A percentile compares a stretch with the other conserved stretches of the same genome.
Conservation (phyloP, 495 filamentous ascomycete species). For the Aspergillus saccharolyticus region DNA sequence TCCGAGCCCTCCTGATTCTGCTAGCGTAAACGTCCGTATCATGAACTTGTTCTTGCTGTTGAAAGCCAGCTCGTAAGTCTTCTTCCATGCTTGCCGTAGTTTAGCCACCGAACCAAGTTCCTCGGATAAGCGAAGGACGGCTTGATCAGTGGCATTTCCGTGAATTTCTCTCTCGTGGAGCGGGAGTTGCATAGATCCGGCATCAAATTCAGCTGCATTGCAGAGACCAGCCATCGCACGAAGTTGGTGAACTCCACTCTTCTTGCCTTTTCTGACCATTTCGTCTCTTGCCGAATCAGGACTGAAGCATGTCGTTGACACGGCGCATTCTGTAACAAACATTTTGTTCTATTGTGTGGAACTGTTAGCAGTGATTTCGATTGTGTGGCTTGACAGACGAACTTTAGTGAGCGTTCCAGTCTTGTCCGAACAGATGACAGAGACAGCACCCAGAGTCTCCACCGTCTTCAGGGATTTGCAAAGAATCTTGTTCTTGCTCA, state of each 20-base stretch:
- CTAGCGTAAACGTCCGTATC: constrained; percentile 32
- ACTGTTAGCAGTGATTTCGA: background rate
- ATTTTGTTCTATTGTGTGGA: constrained; percentile 47
- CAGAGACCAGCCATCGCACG: constrained; percentile 53
- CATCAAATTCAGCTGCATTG: constrained; percentile 64
- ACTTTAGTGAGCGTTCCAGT: constrained; percentile 63
- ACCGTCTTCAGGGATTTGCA: constrained; percentile 64
- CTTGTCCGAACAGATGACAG: constrained; percentile 65
- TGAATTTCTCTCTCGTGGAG: constrained; percentile 51
- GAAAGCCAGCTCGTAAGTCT: constrained; percentile 58
- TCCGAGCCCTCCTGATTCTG: background rate
- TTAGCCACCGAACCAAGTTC: constrained; percentile 37
- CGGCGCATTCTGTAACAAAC: constrained; percentile 49
- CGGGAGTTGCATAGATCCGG: constrained; percentile 44
- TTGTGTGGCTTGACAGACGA: constrained; percentile 9
- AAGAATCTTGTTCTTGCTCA: constrained; percentile 59
- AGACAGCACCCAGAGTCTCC: constrained; percentile 64
- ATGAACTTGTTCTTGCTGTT: constrained; percentile 76
- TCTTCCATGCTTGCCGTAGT: constrained; percentile 48
- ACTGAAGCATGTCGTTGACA: constrained; percentile 20
- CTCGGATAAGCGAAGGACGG: constrained; percentile 61
- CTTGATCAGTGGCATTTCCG: constrained; percentile 67
- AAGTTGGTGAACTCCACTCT: constrained; percentile 40
- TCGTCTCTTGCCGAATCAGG: constrained; percentile 37
- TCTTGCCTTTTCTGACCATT: constrained; percentile 11